Conservation (phyloP, 2,329 filamentous ascomycete genomes). For the Balansia obtecta region DNA sequence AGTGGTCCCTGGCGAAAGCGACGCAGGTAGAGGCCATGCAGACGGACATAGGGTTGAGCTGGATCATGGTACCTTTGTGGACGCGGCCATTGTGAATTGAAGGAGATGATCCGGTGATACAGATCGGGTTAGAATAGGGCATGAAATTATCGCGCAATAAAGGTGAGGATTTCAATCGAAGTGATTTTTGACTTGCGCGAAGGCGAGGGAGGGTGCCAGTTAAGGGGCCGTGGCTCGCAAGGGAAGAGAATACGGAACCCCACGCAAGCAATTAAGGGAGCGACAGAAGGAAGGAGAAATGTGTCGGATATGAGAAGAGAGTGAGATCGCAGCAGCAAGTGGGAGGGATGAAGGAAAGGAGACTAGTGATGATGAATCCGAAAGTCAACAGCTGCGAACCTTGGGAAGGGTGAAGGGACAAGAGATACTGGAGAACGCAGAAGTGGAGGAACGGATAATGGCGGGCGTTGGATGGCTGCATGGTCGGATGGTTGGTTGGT, state of each 20-base stretch:
- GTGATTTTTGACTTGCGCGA: slow-evolving; percentile 11
- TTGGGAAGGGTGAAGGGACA: slow-evolving; percentile 3
- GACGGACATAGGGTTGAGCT: background rate
- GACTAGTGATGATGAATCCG: slow-evolving; percentile 3
- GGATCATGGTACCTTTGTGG: slow-evolving; percentile 20
- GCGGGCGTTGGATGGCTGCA: slow-evolving; percentile 4
- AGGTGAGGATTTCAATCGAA: slow-evolving; percentile 1
- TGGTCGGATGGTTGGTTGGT: background rate
- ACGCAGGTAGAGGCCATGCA: background rate
- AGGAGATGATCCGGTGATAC: background rate
- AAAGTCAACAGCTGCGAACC: slow-evolving; percentile 2
- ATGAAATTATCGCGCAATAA: slow-evolving; percentile 6
- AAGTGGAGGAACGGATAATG: slow-evolving; percentile 5
- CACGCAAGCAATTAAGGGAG: slow-evolving; percentile 1
- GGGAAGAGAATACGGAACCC: background rate
- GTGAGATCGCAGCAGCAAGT: background rate
- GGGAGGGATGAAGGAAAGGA: background rate
- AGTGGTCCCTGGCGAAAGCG: background rate
- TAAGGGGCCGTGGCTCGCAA: slow-evolving; percentile 4
- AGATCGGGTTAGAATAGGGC: background rate
- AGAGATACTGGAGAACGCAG: slow-evolving; percentile 8
- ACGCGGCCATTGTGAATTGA: slow-evolving; percentile 20
- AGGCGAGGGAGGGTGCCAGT: background rate
- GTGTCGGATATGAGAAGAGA: background rate
- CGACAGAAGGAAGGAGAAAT: background rate